phyloP scores from a whole-genome alignment of 2,329 filamentous ascomycete species.

The Cladorrhinum sp. region DNA sequence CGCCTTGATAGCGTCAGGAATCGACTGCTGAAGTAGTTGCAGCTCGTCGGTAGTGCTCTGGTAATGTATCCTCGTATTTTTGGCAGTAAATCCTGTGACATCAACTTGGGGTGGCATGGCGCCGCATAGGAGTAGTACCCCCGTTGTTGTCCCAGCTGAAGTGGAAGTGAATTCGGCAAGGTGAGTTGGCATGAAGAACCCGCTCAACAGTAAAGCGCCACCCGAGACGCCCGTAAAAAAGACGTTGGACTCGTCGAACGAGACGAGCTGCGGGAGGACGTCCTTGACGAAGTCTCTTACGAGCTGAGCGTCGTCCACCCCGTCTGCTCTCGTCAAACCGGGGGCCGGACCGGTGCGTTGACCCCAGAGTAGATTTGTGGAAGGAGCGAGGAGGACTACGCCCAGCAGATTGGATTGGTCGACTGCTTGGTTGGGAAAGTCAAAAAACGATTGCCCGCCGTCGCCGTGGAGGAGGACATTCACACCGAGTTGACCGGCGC shows the following conservation, averaged over 20 bases:
- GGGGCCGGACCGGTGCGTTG: slow-evolving; percentile 55
- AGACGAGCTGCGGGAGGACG: slow-evolving; percentile 50
- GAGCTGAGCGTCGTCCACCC: slow-evolving; percentile 53
- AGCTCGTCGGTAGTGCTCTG: slow-evolving; percentile 55
- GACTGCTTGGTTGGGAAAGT: slow-evolving; percentile 55
- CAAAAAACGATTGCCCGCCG: slow-evolving; percentile 57
- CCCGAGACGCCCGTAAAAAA: slow-evolving; percentile 59
- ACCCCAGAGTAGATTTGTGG: slow-evolving; percentile 53
- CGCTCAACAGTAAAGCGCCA: slow-evolving; percentile 51
- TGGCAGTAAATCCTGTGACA: slow-evolving; percentile 41
- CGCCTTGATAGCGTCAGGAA: slow-evolving; percentile 48
- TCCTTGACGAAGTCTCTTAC: slow-evolving; percentile 51
- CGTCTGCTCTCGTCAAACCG: slow-evolving; percentile 52
- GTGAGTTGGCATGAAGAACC: slow-evolving; percentile 57
- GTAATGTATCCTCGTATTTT: slow-evolving; percentile 52
- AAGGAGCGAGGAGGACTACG: slow-evolving; percentile 51
- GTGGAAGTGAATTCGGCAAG: slow-evolving; percentile 48
- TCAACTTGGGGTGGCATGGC: slow-evolving; percentile 51
- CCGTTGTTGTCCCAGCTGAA: slow-evolving; percentile 32
- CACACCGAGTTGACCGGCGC: slow-evolving; percentile 43
- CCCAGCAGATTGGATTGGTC: slow-evolving; percentile 47
- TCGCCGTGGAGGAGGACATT: slow-evolving; percentile 60
- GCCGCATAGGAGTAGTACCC: slow-evolving; percentile 56
- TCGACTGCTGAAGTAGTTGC: slow-evolving; percentile 44
- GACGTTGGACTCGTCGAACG: slow-evolving; percentile 51